phyloP scores from a whole-genome alignment of 345 rosid genomes.

The Syzygium grande region DNA sequence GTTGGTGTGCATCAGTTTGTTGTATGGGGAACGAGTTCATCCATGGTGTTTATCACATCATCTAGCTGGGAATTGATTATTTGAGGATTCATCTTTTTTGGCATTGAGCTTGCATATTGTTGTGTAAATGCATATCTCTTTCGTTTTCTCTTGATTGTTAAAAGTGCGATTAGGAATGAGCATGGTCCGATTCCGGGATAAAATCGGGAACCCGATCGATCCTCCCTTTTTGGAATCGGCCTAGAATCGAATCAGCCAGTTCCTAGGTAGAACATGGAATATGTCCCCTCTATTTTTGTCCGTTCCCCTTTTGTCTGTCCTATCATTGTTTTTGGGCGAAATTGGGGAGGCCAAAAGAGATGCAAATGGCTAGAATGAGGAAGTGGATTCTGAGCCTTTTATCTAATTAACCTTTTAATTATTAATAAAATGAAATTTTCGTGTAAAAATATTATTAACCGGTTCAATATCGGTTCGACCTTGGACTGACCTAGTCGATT shows the following conservation, averaged over 20 bases:
- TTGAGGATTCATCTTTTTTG: not conserved
- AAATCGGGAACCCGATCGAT: not conserved
- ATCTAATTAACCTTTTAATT: not conserved
- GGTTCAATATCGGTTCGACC: not conserved
- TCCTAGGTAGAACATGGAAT: not conserved
- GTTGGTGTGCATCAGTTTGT: not conserved
- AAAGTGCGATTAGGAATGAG: not conserved
- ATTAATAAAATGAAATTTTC: not conserved
- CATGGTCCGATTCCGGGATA: not conserved
- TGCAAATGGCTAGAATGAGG: not conserved
- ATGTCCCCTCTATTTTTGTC: not conserved
- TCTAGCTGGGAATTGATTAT: not conserved
- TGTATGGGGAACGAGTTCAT: not conserved
- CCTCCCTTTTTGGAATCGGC: accelerated
- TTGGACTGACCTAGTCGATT: no score
- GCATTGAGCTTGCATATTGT: not conserved
- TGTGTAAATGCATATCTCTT: not conserved
- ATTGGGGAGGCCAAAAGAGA: not conserved
- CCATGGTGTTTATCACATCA: not conserved
- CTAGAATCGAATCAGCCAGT: not conserved
- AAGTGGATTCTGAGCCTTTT: not conserved
- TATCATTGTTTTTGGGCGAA: not conserved
- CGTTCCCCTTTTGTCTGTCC: not conserved
- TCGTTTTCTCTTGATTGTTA: not conserved
- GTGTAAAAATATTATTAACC: not conserved